Conservation (phyloP, 257 asterid genomes). For the Jasminum sambac region DNA sequence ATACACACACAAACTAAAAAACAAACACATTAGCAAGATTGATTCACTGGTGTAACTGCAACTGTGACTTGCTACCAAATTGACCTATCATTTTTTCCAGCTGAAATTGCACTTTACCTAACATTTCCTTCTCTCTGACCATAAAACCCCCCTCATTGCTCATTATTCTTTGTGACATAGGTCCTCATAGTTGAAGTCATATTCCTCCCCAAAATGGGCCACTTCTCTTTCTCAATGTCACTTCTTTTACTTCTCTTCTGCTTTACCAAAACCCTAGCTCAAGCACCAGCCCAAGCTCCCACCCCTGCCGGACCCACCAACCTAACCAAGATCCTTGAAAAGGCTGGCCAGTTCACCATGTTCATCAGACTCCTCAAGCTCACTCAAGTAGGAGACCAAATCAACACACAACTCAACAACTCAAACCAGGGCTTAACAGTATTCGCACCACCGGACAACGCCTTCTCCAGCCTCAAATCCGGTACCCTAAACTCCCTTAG, state of each 20-base stretch:
- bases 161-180: conserved; percentile 12
- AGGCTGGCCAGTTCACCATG: conserved; percentile 82
- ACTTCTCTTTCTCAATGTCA: conserved; percentile 21
- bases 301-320: conserved; percentile 78
- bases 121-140: conserved; percentile 28
- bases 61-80: not conserved
- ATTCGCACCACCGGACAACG: conserved; percentile 78
- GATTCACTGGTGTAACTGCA: conserved; percentile 8
- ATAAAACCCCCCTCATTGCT: conserved; percentile 41
- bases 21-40: not conserved
- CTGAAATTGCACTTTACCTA: conserved; percentile 41
- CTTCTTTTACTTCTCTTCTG: conserved; percentile 34
- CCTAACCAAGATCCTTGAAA: conserved; percentile 78
- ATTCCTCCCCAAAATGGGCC: conserved; percentile 33
- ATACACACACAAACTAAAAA: no score
- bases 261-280: conserved; percentile 46
- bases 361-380: conserved; percentile 56
- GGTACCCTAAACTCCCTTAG: conserved; percentile 72
- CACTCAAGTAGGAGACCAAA: conserved; percentile 72
- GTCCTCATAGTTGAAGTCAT: conserved; percentile 2
- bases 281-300: conserved; percentile 36
- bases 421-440: conserved; percentile 73
- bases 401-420: conserved; percentile 78
- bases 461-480: conserved; percentile 58
- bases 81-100: not conserved